Conservation (phyloP, 441 rosid species). For the Syzygium syzygioides region DNA sequence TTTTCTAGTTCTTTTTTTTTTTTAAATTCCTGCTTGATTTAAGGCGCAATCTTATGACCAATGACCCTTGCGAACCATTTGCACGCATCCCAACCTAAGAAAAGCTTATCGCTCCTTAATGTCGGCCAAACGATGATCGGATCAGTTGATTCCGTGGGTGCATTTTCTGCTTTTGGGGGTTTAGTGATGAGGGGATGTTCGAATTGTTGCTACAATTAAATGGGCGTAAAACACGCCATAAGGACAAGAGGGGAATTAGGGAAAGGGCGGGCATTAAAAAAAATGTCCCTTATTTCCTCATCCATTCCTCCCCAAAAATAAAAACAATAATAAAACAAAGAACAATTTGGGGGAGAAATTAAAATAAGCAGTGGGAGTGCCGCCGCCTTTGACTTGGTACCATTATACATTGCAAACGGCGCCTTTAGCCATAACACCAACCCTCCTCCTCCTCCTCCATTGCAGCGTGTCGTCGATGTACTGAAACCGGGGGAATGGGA, state of each 20-base stretch:
- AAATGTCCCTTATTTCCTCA: not conserved
- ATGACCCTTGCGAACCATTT: fast-evolving
- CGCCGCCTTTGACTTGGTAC: not conserved
- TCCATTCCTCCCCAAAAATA: not conserved
- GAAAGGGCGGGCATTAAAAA: not conserved
- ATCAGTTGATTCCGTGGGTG: not conserved
- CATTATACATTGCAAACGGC: not conserved
- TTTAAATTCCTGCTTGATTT: not conserved
- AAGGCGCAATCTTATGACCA: not conserved
- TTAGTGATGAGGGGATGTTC: not conserved
- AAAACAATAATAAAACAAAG: not conserved
- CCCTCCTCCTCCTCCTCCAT: not conserved
- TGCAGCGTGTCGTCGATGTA: not conserved
- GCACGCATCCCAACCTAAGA: not conserved
- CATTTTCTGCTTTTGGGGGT: fast-evolving
- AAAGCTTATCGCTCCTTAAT: not conserved
- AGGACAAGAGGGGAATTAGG: too few species aligned
- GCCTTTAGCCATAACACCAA: not conserved
- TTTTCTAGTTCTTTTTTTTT: not conserved
- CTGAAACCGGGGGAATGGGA: not conserved
- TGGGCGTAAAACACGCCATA: fast-evolving
- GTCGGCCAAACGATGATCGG: not conserved
- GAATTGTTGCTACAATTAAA: fast-evolving
- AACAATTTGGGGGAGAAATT: not conserved
- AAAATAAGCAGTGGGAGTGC: not conserved